Conservation (phyloP, 2,329 filamentous ascomycete species). For the Shiraia bambusicola region DNA sequence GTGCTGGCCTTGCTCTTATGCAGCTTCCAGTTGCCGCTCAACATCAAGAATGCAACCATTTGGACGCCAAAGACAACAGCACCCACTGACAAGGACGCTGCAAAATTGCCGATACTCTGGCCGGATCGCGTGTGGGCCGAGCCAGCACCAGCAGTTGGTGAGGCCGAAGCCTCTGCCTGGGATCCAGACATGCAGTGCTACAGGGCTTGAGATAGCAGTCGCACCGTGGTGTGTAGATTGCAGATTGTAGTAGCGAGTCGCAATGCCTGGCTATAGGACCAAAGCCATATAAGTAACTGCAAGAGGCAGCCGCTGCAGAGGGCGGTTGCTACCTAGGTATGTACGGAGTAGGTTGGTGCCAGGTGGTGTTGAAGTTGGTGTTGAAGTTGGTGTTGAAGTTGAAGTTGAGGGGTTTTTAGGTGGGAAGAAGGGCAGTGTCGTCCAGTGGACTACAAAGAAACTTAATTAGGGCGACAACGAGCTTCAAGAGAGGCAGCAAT, state of each 20-base stretch:
- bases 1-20: slow-evolving; percentile 18
- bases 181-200: slow-evolving; percentile 11
- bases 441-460: background rate
- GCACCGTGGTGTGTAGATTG: background rate
- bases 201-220: background rate
- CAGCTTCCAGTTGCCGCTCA: slow-evolving; percentile 44
- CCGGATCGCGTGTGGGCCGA: slow-evolving; percentile 20
- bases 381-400: too few species aligned
- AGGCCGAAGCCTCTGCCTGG: slow-evolving; percentile 1
- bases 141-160: slow-evolving; percentile 7
- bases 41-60: slow-evolving; percentile 36
- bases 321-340: too few species aligned
- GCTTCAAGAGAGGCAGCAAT: background rate
- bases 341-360: too few species aligned
- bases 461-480: background rate
- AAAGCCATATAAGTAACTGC: too few species aligned
- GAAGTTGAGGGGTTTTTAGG: background rate
- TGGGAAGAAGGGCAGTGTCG: background rate
- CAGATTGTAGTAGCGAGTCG: background rate
- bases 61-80: slow-evolving; percentile 41
- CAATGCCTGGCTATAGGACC: too few species aligned
- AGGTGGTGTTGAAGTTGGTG: too few species aligned
- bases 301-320: too few species aligned
- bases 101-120: slow-evolving; percentile 43
- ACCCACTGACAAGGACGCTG: slow-evolving; percentile 39